Percentiles rank a stretch among this genome's conserved stretches.
Conservation (phyloP, 768 basidiomycete genomes). For the Hydnomerulius pinastri region DNA sequence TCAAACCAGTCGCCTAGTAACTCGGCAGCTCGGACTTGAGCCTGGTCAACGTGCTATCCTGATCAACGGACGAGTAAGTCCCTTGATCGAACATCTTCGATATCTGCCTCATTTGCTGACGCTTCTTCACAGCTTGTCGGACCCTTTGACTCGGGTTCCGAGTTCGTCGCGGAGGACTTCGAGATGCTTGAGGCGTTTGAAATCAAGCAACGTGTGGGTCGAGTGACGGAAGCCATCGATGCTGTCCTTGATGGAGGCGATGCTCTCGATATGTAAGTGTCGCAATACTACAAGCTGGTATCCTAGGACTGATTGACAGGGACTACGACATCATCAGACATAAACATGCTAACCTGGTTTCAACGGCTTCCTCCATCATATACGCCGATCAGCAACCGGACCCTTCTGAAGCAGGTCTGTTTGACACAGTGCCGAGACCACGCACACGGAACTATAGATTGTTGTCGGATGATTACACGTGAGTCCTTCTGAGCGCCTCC, state of each 20-base stretch:
- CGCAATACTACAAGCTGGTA: neutral
- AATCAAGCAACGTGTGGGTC: slow-evolving; percentile 63
- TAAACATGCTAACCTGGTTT: slow-evolving; percentile 58
- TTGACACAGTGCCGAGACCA: slow-evolving; percentile 62
- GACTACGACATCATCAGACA: slow-evolving; percentile 39
- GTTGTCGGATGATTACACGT: slow-evolving; percentile 69
- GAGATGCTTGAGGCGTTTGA: slow-evolving; percentile 73
- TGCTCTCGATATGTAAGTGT: slow-evolving; percentile 45
- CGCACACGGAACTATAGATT: slow-evolving; percentile 61
- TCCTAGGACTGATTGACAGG: neutral
- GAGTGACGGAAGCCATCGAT: slow-evolving; percentile 67
- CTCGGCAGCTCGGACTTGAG: slow-evolving; percentile 55
- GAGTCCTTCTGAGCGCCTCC: slow-evolving; percentile 24
- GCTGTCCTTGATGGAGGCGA: slow-evolving; percentile 45
- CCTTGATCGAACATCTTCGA: neutral
- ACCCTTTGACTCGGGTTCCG: slow-evolving; percentile 52
- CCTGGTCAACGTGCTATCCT: slow-evolving; percentile 67
- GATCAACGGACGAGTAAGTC: slow-evolving; percentile 81
- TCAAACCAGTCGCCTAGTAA: slow-evolving; percentile 47
- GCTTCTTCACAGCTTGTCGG: slow-evolving; percentile 66
- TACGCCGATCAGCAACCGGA: slow-evolving; percentile 72
- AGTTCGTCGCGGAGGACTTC: slow-evolving; percentile 75
- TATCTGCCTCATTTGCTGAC: slow-evolving; percentile 3
- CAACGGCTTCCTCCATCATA: slow-evolving; percentile 70
- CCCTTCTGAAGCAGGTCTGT: slow-evolving; percentile 69